Conservation (phyloP, 169 alveolate species). For the Babesia ovata region DNA sequence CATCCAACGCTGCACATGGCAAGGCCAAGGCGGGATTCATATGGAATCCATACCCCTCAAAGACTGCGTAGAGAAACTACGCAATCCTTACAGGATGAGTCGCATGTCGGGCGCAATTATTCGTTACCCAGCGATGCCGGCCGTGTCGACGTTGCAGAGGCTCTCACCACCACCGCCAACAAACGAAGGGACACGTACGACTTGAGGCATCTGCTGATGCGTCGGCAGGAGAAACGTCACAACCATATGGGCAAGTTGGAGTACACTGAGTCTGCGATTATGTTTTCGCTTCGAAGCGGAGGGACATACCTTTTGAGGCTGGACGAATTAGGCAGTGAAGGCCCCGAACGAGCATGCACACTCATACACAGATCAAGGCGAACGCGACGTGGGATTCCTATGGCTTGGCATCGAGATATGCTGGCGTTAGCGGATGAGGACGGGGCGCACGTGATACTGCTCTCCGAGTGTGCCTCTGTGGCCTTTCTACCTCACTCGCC, state of each 20-base stretch:
- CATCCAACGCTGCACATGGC: no score
- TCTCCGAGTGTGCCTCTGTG: conserved; percentile 1
- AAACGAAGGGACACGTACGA: conserved; percentile 28
- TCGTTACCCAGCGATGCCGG: no score
- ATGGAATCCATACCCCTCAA: neutral
- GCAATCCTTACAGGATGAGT: neutral
- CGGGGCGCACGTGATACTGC: conserved; percentile 13
- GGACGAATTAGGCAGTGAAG: conserved; percentile 1
- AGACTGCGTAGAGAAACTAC: neutral
- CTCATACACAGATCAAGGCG: conserved; percentile 3
- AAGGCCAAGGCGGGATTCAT: neutral
- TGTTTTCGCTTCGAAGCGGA: conserved; percentile 12
- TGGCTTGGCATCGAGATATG: conserved; percentile 25
- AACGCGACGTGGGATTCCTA: neutral
- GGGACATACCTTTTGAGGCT: conserved; percentile 1
- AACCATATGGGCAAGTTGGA: neutral
- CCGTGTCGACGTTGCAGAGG: neutral
- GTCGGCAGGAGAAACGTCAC: neutral
- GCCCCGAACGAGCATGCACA: conserved; percentile 16
- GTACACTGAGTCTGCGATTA: neutral
- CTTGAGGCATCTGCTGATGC: neutral
- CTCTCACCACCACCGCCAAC: conserved; percentile 10
- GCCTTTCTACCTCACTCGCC: conserved; percentile 27
- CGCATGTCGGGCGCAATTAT: neutral
- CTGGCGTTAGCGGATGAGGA: conserved; percentile 23